phyloP scores from a whole-genome alignment of 257 asterid genomes.

The Capsicum chinense region DNA sequence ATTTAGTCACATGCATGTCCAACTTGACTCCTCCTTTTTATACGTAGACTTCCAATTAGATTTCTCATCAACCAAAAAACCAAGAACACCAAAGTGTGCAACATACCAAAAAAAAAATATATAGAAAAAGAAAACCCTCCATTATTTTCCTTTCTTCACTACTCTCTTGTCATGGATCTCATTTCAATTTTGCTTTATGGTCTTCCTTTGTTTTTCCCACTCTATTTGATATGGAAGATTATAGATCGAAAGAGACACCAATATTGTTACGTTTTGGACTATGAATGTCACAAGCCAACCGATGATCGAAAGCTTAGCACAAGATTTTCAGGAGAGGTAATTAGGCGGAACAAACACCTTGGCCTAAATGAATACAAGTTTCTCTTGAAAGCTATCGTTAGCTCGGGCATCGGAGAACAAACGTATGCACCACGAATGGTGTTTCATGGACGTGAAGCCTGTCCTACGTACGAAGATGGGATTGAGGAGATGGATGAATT shows the following conservation, averaged over 20 bases:
- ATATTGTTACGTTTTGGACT: slow-evolving; percentile 73
- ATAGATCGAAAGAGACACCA: slow-evolving; percentile 45
- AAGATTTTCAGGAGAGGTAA: slow-evolving; percentile 60
- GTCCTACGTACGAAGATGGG: slow-evolving; percentile 63
- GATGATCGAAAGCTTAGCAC: slow-evolving; percentile 64
- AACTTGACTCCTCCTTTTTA: slow-evolving; percentile 1
- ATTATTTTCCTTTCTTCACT: background rate
- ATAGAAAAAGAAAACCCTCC: background rate
- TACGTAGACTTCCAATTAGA: slow-evolving; percentile 10
- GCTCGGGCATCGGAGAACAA: slow-evolving; percentile 93
- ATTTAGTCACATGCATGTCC: slow-evolving; percentile 6
- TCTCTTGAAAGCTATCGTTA: slow-evolving; percentile 72
- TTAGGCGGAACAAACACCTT: slow-evolving; percentile 70
- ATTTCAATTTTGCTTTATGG: slow-evolving; percentile 32
- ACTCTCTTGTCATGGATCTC: slow-evolving; percentile 50
- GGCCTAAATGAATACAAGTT: slow-evolving; percentile 78
- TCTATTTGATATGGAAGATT: slow-evolving; percentile 38
- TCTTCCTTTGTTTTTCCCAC: slow-evolving; percentile 51
- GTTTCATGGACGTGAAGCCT: slow-evolving; percentile 59
- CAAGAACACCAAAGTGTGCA: background rate
- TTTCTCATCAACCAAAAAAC: slow-evolving; percentile 17
- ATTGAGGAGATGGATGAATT: slow-evolving; percentile 76
- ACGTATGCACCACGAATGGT: slow-evolving; percentile 84
- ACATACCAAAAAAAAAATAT: background rate
- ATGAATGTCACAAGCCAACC: slow-evolving; percentile 66